These are phyloP conservation scores for Microdochium trichocladiopsis DNA, from an alignment of 2,329 filamentous ascomycete genomes.

Conservation along the genomic window DNA sequence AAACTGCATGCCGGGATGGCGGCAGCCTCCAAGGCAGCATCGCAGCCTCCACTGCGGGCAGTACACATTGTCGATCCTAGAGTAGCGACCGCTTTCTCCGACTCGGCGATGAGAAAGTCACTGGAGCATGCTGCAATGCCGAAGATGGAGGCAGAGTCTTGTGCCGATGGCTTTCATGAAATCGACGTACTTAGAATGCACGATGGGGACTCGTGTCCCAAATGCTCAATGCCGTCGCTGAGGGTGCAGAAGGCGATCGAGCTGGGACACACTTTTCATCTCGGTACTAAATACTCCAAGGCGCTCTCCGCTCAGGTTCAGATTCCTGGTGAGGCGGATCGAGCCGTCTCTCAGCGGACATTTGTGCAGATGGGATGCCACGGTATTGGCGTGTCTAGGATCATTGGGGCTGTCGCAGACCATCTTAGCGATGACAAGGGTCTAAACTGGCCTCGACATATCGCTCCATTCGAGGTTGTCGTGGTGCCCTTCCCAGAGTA, in stretches of 20 bases:
- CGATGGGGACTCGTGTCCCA: conserved; percentile 65
- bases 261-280: conserved; percentile 89
- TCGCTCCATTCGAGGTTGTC: conserved; percentile 77
- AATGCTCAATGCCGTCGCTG: conserved; percentile 58
- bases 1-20: conserved; percentile 12
- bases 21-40: background rate
- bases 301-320: conserved; percentile 61
- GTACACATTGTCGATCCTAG: conserved; percentile 24
- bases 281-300: conserved; percentile 80
- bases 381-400: conserved; percentile 85
- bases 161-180: conserved; percentile 18
- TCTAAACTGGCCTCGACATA: conserved; percentile 78
- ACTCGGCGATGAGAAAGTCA: background rate
- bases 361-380: conserved; percentile 83
- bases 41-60: conserved; percentile 9
- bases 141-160: conserved; percentile 9
- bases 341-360: conserved; percentile 1
- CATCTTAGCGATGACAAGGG: conserved; percentile 64
- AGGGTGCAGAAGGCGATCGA: conserved; percentile 71
- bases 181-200: conserved; percentile 60
- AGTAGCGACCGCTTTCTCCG: conserved; percentile 13
- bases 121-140: background rate
- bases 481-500: conserved; percentile 49
- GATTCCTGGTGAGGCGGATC: conserved; percentile 19
- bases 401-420: conserved; percentile 81